Conservation (phyloP, 495 filamentous ascomycete species). For the Penicillium chermesinum region DNA sequence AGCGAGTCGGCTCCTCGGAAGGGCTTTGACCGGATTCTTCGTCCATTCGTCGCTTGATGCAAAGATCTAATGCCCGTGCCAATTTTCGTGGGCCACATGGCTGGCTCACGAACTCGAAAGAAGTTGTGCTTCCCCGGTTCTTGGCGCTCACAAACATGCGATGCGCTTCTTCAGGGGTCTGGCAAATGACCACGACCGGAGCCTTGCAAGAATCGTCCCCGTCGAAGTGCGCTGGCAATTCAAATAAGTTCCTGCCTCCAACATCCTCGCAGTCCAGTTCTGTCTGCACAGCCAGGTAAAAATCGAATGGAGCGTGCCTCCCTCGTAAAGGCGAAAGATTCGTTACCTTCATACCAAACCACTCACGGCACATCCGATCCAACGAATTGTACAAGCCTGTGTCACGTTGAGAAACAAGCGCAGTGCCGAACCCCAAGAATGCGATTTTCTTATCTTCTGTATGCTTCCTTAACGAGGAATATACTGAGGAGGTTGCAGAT, state of each 20-base stretch:
- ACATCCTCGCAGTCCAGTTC: constrained; percentile 3
- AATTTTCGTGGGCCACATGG: constrained; percentile 30
- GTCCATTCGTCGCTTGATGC: constrained; percentile 18
- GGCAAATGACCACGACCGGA: constrained; percentile 27
- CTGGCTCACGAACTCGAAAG: constrained; percentile 30
- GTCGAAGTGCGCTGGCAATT: constrained; percentile 9
- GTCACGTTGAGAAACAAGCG: constrained; percentile 1
- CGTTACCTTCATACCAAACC: constrained; percentile 10
- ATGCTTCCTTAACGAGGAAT: not conserved
- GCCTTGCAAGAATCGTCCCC: constrained; percentile 1
- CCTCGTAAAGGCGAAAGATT: not conserved
- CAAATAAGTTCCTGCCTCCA: constrained; percentile 12
- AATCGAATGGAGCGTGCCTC: not conserved
- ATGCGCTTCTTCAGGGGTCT: constrained; percentile 26
- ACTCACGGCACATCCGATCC: constrained; percentile 9
- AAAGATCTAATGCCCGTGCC: constrained; percentile 19
- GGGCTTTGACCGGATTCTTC: not conserved
- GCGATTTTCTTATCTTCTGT: constrained; percentile 2
- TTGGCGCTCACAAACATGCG: constrained; percentile 19
- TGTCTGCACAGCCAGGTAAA: constrained; percentile 3
- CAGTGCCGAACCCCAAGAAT: constrained; percentile 3
- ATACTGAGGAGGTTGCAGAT: constrained; percentile 6
- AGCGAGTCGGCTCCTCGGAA: constrained; percentile 17
- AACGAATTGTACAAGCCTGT: constrained; percentile 7
- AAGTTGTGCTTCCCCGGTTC: constrained; percentile 2